A percentile compares a stretch with the other conserved stretches of the same genome.
These are phyloP conservation scores for Penicillium egyptiacum DNA, from an alignment of 495 filamentous ascomycete species.

Conservation along the genomic window DNA sequence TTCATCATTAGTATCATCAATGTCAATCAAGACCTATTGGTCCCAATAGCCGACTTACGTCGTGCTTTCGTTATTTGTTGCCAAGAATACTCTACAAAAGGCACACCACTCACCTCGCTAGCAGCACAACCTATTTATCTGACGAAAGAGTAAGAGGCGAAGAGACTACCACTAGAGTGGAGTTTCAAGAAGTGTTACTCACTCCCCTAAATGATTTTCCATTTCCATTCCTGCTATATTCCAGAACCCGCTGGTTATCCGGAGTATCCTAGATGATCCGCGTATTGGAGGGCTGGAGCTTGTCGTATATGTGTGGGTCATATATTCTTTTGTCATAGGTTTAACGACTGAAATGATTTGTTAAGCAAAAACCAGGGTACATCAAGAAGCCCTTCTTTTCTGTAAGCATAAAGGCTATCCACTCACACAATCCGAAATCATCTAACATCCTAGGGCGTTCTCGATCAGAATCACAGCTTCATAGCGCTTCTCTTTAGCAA, in stretches of 20 bases:
- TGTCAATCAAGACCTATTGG: not conserved
- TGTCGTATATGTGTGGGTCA: slow-evolving; percentile 3
- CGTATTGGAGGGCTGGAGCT: slow-evolving; percentile 4
- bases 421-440: slow-evolving; percentile 4
- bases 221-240: slow-evolving; percentile 4
- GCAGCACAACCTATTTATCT: not conserved
- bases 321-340: slow-evolving; percentile 1
- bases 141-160: not conserved
- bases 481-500: not conserved
- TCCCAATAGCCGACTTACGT: not conserved
- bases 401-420: slow-evolving; percentile 1
- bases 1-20: not conserved
- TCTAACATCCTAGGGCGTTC: slow-evolving; percentile 3
- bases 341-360: slow-evolving; percentile 3
- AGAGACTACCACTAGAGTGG: slow-evolving; percentile 6
- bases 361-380: not conserved
- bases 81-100: slow-evolving; percentile 2
- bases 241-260: slow-evolving; percentile 1
- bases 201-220: not conserved
- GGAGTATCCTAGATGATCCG: slow-evolving; percentile 1
- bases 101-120: slow-evolving; percentile 2
- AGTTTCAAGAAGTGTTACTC: not conserved
- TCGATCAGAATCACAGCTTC: slow-evolving; percentile 4
- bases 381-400: slow-evolving; percentile 2
- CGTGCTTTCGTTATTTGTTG: slow-evolving; percentile 7